Conservation (phyloP, 2,329 filamentous ascomycete species). For the Xylariales sp. region DNA sequence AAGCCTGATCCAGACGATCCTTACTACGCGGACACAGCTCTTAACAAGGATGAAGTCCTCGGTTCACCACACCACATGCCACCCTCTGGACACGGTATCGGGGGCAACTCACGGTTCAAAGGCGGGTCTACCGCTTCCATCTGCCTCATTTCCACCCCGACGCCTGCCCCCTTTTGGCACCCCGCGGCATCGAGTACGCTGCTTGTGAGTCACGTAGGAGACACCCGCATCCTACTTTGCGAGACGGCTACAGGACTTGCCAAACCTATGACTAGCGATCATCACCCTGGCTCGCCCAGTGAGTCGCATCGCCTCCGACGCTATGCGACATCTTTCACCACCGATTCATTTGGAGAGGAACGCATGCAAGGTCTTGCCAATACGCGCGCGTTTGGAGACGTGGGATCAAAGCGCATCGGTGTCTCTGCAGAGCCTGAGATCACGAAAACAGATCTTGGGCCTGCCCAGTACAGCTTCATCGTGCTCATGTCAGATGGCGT, state of each 20-base stretch:
- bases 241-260: constrained; percentile 78
- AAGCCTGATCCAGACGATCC: constrained; percentile 73
- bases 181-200: constrained; percentile 80
- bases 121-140: constrained; percentile 91
- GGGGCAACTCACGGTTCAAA: constrained; percentile 75
- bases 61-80: constrained; percentile 52
- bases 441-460: constrained; percentile 69
- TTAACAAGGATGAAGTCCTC: constrained; percentile 83
- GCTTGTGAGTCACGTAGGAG: constrained; percentile 85
- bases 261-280: constrained; percentile 80
- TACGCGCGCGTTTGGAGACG: constrained; percentile 90
- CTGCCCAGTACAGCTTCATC: constrained; percentile 84
- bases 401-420: constrained; percentile 84
- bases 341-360: constrained; percentile 96
- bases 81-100: constrained; percentile 60
- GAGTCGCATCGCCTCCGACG: constrained; percentile 81
- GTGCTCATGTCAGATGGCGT: constrained; percentile 88
- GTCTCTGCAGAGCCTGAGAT: constrained; percentile 94
- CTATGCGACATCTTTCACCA: constrained; percentile 80
- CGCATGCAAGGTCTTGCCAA: constrained; percentile 92
- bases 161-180: constrained; percentile 91
- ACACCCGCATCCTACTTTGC: constrained; percentile 87
- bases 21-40: constrained; percentile 66
- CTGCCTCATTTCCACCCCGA: constrained; percentile 87
- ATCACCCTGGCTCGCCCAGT: constrained; percentile 83